Percentiles rank a stretch among this genome's conserved stretches.
Evolutionary conservation across 306 rosid genomes (phyloP).

Genomic region (Comarum palustre): DNA sequence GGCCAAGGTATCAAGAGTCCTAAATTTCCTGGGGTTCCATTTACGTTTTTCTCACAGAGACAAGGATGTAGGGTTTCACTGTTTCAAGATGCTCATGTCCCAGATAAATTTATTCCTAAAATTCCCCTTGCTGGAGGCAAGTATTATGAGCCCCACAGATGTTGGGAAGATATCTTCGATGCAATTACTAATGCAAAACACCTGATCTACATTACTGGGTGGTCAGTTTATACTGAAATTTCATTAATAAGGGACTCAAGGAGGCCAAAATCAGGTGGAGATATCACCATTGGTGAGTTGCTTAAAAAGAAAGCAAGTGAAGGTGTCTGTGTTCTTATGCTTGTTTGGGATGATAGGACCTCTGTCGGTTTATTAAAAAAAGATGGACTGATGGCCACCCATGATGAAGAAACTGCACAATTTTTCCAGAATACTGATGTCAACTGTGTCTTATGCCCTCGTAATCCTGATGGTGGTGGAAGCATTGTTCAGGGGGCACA

Average conservation of each 20-base stretch:
- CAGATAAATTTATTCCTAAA: conserved; percentile 41
- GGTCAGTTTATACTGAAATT: conserved; percentile 47
- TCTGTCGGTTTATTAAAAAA: conserved; percentile 34
- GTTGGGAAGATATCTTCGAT: conserved; percentile 55
- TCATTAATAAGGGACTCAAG: conserved; percentile 41
- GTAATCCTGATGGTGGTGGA: conserved; percentile 48
- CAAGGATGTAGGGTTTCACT: conserved; percentile 41
- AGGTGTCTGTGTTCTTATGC: conserved; percentile 48
- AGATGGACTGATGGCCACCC: conserved; percentile 54
- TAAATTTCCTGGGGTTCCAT: conserved; percentile 52
- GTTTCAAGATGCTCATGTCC: conserved; percentile 50
- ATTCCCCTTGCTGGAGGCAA: conserved; percentile 51
- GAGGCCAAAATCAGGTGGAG: conserved; percentile 50
- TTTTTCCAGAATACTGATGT: conserved; percentile 36
- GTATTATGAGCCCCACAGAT: conserved; percentile 43
- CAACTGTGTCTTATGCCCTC: conserved; percentile 46
- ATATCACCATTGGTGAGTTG: conserved; percentile 36
- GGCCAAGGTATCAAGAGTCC: conserved; percentile 39
- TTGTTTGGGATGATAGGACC: conserved; percentile 52
- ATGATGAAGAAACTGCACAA: conserved; percentile 45
- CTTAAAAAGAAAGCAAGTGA: conserved; percentile 48
- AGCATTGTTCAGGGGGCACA: conserved; percentile 39
- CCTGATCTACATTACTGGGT: conserved; percentile 49
- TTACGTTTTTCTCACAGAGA: conserved; percentile 45
- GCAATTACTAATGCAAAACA: conserved; percentile 49